Percentiles rank a stretch among this genome's conserved stretches.
These are phyloP conservation scores for Tetrapyrgos nigripes DNA, from an alignment of 1,284 basidiomycete genomes.

Conservation along the genomic window DNA sequence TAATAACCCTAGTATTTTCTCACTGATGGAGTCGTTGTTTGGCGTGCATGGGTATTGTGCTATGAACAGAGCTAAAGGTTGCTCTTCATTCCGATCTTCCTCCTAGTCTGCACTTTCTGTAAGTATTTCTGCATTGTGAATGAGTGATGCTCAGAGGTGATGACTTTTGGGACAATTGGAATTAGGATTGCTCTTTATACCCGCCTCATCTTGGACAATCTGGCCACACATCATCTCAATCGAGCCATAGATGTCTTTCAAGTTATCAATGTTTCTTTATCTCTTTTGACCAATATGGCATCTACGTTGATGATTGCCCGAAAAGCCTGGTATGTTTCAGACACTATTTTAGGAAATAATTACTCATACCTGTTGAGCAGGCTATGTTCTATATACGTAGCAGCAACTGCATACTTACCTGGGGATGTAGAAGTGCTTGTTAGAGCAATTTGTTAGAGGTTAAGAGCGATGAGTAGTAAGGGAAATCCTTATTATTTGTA, in stretches of 20 bases:
- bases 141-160: slow-evolving; percentile 6
- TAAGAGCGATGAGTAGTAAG: too few relatives aligned
- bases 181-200: slow-evolving; percentile 8
- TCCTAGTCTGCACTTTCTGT: not conserved
- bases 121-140: slow-evolving; percentile 6
- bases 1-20: slow-evolving; percentile 12
- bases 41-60: slow-evolving; percentile 22
- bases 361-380: too few relatives aligned
- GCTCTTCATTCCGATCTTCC: slow-evolving; percentile 1
- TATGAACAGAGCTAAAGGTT: not conserved
- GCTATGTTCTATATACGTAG: too few relatives aligned
- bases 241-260: slow-evolving; percentile 16
- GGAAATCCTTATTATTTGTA: too few relatives aligned
- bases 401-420: too few relatives aligned
- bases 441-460: too few relatives aligned
- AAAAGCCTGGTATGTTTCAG: slow-evolving; percentile 13
- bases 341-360: too few relatives aligned
- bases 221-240: not conserved
- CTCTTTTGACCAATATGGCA: slow-evolving; percentile 19
- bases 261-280: slow-evolving; percentile 9
- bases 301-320: slow-evolving; percentile 16
- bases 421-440: too few relatives aligned
- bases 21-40: slow-evolving; percentile 20
- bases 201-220: not conserved
- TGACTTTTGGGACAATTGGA: slow-evolving; percentile 9